Evolutionary conservation across 768 basidiomycete species (phyloP), one percentile per base, ranked within the genome.

Genomic region (Hysterangium stoloniferum): DNA sequence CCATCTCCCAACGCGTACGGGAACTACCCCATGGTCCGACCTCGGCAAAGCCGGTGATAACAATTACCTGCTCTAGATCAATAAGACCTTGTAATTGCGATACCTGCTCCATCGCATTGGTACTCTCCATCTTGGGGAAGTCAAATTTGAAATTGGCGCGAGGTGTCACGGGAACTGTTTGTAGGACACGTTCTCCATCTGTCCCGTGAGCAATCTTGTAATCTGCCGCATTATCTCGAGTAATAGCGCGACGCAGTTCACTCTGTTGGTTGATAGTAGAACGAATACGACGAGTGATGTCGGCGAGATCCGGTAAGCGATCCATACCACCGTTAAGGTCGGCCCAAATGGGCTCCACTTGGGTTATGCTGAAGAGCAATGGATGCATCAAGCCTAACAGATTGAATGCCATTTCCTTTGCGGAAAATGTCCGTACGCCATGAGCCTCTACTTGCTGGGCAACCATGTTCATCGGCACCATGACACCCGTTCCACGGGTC

Each of bases 401-500:
- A 69, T 99, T 99, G 81, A 99, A 99, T 0, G 96, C 94, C 96
- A 98, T 99, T 70, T 99, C 96, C 72, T 98, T 98, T 25, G 96
- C 87, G 0, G 95, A 98, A 80, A 98, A 99, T 1, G 96, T 99
- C 57, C 96, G 82, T 52, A 96, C 90, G 54, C 96, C 96, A 55
- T 86, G 78, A 52, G 82, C 77, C 71, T 99, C 96, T 36, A 99
- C 77, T 48, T 92, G 91, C 52, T 94, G 88, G 24, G 96, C 92
- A 46, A 97, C 85, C 36, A 86, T 89, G 70, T 94, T 94, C 37
- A 91, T 94, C 3, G 93, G 86, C 52, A 79, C 84, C 96, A 99
- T 98, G 45, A 99, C 71, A 52, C 95, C 94, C 8, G 96, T 99
- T 28, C 96, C 96, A 55, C 96, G 90, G 40, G 94, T 97, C 95